These are phyloP conservation scores for Kwoniella europaea DNA, from an alignment of 768 basidiomycete species.

Conservation along the genomic window DNA sequence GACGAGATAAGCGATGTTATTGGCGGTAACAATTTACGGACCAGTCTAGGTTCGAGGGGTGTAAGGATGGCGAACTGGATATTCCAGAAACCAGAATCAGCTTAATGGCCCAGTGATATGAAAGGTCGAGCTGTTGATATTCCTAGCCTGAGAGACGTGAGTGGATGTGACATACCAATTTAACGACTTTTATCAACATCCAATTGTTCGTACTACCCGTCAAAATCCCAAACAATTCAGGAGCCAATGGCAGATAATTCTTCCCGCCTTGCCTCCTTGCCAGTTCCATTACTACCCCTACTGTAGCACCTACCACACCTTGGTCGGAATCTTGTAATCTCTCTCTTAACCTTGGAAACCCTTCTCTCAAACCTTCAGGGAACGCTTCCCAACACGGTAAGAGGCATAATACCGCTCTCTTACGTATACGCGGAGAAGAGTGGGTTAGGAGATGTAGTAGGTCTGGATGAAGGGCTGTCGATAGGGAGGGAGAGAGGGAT, in stretches of 20 bases:
- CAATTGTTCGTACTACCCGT: slow-evolving; percentile 97
- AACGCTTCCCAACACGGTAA: slow-evolving; percentile 81
- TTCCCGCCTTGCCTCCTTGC: slow-evolving; percentile 73
- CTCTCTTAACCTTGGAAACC: slow-evolving; percentile 71
- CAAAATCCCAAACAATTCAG: slow-evolving; percentile 87
- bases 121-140: no score
- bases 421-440: slow-evolving; percentile 66
- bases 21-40: slow-evolving; percentile 90
- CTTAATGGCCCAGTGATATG: no score
- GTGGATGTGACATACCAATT: slow-evolving; percentile 68
- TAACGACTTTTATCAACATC: slow-evolving; percentile 99
- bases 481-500: slow-evolving; percentile 40
- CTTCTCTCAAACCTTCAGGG: slow-evolving; percentile 74
- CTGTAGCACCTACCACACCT: slow-evolving; percentile 92
- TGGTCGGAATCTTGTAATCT: slow-evolving; percentile 60
- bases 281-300: slow-evolving; percentile 93
- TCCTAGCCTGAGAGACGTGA: background rate
- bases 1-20: slow-evolving; percentile 95
- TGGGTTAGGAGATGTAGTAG: slow-evolving; percentile 65
- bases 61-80: slow-evolving; percentile 86
- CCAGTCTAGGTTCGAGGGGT: slow-evolving; percentile 88
- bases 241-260: slow-evolving; percentile 84
- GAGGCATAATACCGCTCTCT: slow-evolving; percentile 82
- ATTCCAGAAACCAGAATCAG: no score
- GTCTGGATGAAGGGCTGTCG: slow-evolving; percentile 87